These are phyloP conservation scores for Cucumis cinereus DNA, from an alignment of 306 rosid species.

Conservation along the genomic window DNA sequence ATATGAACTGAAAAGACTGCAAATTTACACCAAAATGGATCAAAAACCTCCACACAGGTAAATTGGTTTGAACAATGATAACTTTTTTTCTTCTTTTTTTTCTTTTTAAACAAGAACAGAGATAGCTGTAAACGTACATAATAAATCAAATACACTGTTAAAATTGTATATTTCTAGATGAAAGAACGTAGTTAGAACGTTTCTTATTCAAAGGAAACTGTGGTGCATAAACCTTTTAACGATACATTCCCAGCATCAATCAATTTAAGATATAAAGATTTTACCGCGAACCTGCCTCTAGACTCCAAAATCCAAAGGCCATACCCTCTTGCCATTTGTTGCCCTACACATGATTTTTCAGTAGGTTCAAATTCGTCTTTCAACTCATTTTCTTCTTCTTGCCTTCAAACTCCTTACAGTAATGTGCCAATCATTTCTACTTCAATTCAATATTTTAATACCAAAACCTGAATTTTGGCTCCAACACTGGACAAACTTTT, in stretches of 20 bases:
- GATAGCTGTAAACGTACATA: background rate
- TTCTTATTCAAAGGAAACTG: background rate
- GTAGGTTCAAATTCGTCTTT: background rate
- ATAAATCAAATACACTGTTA: background rate
- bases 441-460: background rate
- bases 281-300: background rate
- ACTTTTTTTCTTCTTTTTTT: background rate
- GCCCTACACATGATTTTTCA: no score
- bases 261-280: background rate
- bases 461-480: background rate
- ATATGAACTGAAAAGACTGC: slow-evolving; percentile 77
- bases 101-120: background rate
- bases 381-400: background rate
- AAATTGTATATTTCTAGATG: background rate
- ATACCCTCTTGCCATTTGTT: background rate
- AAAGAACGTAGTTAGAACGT: background rate
- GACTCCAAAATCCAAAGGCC: background rate
- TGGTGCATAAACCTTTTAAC: background rate
- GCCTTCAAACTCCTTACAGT: background rate
- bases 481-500: background rate
- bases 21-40: slow-evolving; percentile 15
- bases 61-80: background rate
- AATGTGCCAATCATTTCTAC: background rate
- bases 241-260: background rate
- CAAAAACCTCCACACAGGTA: background rate